Conservation (phyloP, 2,329 filamentous ascomycete genomes). For the Drechslerella coelobrocha region DNA sequence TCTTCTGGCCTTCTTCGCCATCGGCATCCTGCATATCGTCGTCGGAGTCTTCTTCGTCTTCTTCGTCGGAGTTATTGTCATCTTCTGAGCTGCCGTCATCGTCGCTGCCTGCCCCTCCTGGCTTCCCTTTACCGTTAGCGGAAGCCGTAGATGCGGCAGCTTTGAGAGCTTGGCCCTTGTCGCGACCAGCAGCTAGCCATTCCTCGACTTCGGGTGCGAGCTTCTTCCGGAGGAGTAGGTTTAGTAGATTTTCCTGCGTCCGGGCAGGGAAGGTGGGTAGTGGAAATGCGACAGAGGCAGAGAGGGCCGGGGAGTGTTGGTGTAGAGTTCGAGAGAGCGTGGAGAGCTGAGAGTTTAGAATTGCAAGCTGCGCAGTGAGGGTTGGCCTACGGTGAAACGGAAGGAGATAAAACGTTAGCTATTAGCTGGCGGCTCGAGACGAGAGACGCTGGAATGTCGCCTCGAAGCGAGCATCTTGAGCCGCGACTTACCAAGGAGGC, state of each 20-base stretch:
- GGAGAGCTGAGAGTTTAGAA: constrained; percentile 63
- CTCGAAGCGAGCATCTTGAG: background rate
- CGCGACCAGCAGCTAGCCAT: constrained; percentile 64
- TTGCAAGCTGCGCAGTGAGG: constrained; percentile 50
- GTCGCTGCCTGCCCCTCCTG: constrained; percentile 3
- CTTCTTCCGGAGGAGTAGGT: constrained; percentile 66
- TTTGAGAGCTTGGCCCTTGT: constrained; percentile 48
- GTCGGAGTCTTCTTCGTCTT: constrained; percentile 16
- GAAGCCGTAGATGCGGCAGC: background rate
- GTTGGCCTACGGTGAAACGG: constrained; percentile 6
- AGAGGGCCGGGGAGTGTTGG: constrained; percentile 62
- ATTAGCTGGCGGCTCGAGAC: background rate
- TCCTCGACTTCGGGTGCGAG: constrained; percentile 66
- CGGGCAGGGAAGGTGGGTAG: constrained; percentile 63
- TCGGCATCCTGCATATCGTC: constrained; percentile 40
- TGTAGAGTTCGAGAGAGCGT: constrained; percentile 64
- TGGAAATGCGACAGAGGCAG: constrained; percentile 65
- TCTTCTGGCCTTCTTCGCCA: constrained; percentile 23
- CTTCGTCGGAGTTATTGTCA: constrained; percentile 10
- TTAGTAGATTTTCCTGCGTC: constrained; percentile 61
- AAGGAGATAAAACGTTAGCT: background rate
- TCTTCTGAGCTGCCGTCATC: constrained; percentile 13
- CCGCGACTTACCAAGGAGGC: constrained; percentile 60
- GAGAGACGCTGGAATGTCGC: background rate
- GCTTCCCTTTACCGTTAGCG: constrained; percentile 17